phyloP scores from a whole-genome alignment of 306 rosid species.

The Mimosa pudica region DNA sequence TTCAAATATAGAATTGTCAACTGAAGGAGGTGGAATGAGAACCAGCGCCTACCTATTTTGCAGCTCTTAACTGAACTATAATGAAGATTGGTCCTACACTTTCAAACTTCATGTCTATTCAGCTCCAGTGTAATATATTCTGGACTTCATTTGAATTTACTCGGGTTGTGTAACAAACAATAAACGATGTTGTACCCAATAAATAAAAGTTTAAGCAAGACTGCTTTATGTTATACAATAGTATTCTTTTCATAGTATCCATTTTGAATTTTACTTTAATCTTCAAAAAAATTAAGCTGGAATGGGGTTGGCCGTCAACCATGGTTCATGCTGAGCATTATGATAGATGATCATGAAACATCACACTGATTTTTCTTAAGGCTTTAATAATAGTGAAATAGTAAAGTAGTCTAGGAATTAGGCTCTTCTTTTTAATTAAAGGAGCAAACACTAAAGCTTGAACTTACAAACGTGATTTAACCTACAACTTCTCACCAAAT shows the following conservation, averaged over 20 bases:
- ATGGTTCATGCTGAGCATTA: too few species aligned
- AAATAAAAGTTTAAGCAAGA: background rate
- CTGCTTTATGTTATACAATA: background rate
- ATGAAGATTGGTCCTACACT: constrained; percentile 9
- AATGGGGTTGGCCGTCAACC: background rate
- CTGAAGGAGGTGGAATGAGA: constrained; percentile 19
- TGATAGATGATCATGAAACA: too few species aligned
- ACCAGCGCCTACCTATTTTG: background rate
- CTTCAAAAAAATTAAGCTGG: background rate
- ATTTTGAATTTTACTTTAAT: background rate
- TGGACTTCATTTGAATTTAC: constrained; percentile 4
- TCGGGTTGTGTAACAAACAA: background rate
- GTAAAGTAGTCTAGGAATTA: background rate
- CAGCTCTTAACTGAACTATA: constrained; percentile 27
- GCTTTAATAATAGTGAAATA: background rate
- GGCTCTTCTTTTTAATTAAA: too few species aligned
- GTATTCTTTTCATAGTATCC: background rate
- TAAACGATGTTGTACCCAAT: constrained; percentile 1
- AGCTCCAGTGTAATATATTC: constrained; percentile 14
- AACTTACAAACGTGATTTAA: too few species aligned
- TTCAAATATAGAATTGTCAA: constrained; percentile 12
- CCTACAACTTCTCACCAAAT: too few species aligned
- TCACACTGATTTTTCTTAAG: too few species aligned
- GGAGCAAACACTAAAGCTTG: too few species aligned
- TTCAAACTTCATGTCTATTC: background rate